These are phyloP conservation scores for Arabidopsis suecica DNA, from an alignment of 345 rosid species.

Conservation along the genomic window DNA sequence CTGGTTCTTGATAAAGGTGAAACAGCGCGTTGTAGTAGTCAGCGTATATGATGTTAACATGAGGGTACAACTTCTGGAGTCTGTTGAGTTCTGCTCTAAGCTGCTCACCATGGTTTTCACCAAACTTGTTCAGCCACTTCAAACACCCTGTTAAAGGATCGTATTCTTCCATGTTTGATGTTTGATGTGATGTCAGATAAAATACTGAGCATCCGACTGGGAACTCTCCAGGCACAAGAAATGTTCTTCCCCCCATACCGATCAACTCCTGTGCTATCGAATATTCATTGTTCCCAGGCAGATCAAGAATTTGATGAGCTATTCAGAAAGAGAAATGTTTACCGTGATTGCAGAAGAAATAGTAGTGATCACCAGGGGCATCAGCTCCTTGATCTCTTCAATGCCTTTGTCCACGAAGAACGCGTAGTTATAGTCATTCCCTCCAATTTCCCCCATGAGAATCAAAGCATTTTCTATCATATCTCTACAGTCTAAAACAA, in stretches of 20 bases:
- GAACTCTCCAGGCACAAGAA: constrained; percentile 56
- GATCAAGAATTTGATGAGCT: neutral
- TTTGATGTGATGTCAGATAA: constrained; percentile 43
- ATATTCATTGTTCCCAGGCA: neutral
- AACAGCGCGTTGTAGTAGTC: constrained; percentile 48
- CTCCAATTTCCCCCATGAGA: constrained; percentile 69
- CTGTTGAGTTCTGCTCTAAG: constrained; percentile 45
- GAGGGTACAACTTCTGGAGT: constrained; percentile 45
- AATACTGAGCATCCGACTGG: constrained; percentile 49
- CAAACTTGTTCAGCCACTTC: constrained; percentile 50
- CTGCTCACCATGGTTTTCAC: constrained; percentile 42
- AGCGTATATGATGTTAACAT: constrained; percentile 48
- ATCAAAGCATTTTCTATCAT: constrained; percentile 48
- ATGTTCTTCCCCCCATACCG: constrained; percentile 51
- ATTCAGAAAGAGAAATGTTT: neutral
- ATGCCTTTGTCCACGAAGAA: constrained; percentile 23
- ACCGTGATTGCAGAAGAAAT: constrained; percentile 54
- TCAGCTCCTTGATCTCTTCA: constrained; percentile 41
- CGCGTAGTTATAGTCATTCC: constrained; percentile 55
- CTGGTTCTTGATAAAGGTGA: constrained; percentile 40
- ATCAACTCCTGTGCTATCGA: constrained; percentile 48
- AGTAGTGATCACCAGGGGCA: constrained; percentile 45
- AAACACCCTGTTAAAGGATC: constrained; percentile 55
- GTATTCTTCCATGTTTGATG: constrained; percentile 42
- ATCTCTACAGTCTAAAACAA: constrained; percentile 37